Percentiles rank a stretch among this genome's conserved stretches.
These are phyloP conservation scores for Nannizzia gypsea DNA, from an alignment of 2,329 filamentous ascomycete genomes.

Conservation along the genomic window DNA sequence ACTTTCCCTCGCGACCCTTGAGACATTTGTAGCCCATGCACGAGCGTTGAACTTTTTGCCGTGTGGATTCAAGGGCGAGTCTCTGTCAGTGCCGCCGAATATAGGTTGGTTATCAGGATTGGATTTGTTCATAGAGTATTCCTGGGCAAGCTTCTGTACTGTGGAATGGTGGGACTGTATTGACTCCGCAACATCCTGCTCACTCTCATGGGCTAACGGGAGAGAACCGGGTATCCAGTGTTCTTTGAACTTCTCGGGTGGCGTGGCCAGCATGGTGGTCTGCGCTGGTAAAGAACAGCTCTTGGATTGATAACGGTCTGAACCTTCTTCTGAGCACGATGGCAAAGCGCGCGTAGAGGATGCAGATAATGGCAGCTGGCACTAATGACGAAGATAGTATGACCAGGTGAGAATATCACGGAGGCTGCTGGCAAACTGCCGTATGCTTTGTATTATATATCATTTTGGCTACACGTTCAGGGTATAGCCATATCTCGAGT, in stretches of 20 bases:
- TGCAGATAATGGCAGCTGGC: too few species aligned
- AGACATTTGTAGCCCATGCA: background rate
- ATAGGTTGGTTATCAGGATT: background rate
- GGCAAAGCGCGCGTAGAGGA: too few species aligned
- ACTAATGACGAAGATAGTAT: too few species aligned
- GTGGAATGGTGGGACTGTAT: background rate
- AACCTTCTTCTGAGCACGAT: too few species aligned
- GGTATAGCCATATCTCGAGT: background rate
- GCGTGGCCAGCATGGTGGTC: background rate
- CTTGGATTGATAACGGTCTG: background rate
- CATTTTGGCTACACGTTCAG: background rate
- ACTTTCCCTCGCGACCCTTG: background rate
- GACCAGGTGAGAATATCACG: too few species aligned
- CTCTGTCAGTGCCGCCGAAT: background rate
- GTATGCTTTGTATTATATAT: too few species aligned
- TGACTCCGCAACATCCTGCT: background rate
- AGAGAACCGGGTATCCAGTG: background rate
- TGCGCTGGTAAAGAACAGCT: background rate
- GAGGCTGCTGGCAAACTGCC: too few species aligned
- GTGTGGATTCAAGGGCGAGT: constrained; percentile 1
- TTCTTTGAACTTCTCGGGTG: background rate
- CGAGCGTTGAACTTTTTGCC: background rate
- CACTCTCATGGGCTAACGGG: background rate
- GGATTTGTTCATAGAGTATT: background rate
- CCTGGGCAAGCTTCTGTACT: background rate